These are phyloP conservation scores for Anthoceros angustus DNA, from an alignment of 225 moss, liverwort and hornwort species.

Conservation along the genomic window DNA sequence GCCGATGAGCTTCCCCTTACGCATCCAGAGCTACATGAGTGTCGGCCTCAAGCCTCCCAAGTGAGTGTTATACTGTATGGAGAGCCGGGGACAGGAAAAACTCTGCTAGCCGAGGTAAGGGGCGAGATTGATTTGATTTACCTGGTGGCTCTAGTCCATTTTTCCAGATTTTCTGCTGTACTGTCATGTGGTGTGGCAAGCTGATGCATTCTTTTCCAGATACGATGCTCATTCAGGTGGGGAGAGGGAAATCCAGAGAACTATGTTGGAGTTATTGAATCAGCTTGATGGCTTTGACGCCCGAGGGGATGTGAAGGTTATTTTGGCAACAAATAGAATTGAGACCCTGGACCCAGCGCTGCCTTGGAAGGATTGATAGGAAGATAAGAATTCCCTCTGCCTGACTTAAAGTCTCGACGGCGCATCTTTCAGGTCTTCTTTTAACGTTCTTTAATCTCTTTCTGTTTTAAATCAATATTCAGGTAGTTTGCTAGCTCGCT, in stretches of 20 bases:
- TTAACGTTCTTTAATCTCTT: not conserved
- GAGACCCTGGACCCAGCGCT: constrained; percentile 93
- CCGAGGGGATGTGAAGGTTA: constrained; percentile 32
- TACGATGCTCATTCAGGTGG: constrained; percentile 18
- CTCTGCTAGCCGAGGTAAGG: constrained; percentile 75
- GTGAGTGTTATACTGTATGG: constrained; percentile 83
- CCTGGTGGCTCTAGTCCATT: too few relatives aligned
- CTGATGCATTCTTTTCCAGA: too few relatives aligned
- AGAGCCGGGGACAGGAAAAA: constrained; percentile 95
- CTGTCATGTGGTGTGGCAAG: too few relatives aligned
- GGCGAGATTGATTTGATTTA: too few relatives aligned
- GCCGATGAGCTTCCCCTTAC: constrained; percentile 92
- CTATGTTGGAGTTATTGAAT: constrained; percentile 95
- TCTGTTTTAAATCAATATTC: not conserved
- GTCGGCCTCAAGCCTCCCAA: constrained; percentile 95
- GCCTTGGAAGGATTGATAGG: constrained; percentile 81
- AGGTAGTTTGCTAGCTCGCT: not conserved
- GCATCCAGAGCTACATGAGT: constrained; percentile 92
- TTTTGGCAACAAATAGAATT: constrained; percentile 92
- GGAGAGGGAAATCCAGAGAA: constrained; percentile 94
- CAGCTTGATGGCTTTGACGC: constrained; percentile 83
- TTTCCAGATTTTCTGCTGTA: too few relatives aligned
- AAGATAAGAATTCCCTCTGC: constrained; percentile 98
- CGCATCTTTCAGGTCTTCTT: constrained; percentile 77
- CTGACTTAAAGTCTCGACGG: constrained; percentile 82